Evolutionary conservation across 495 filamentous ascomycete genomes (phyloP).

Genomic region (Sphaerosporella brunnea): DNA sequence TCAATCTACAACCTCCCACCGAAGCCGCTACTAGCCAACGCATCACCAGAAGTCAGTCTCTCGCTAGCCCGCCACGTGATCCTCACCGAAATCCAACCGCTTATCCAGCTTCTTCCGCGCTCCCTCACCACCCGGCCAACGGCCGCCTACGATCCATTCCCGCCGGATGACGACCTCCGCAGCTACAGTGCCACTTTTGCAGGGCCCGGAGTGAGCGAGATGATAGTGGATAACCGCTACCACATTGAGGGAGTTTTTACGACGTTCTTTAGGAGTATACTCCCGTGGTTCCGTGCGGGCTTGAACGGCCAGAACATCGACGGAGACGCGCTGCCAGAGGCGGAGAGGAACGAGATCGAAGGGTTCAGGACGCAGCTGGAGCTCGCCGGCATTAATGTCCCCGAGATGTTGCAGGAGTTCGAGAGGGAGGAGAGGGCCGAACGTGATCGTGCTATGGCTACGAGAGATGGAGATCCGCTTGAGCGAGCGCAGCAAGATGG

Average conservation of each 20-base stretch:
- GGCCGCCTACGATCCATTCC: conserved; percentile 52
- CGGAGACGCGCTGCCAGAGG: neutral
- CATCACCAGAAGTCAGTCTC: conserved; percentile 35
- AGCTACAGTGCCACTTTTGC: conserved; percentile 22
- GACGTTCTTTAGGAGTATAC: neutral
- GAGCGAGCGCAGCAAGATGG: no score
- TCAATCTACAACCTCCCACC: conserved; percentile 29
- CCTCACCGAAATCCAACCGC: conserved; percentile 39
- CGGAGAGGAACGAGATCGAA: neutral
- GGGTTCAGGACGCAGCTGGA: neutral
- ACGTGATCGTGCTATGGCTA: no score
- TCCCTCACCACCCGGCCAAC: conserved; percentile 33
- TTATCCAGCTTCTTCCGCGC: conserved; percentile 44
- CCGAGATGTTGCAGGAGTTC: no score
- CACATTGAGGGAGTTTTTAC: neutral
- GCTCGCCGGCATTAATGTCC: neutral
- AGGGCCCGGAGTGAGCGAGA: neutral
- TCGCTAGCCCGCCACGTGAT: conserved; percentile 64
- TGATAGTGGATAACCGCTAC: neutral
- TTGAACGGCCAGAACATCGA: neutral
- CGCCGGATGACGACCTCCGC: conserved; percentile 35
- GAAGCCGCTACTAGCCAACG: conserved; percentile 7
- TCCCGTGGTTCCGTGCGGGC: conserved; percentile 1
- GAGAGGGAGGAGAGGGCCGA: no score
- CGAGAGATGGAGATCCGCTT: no score